Base-by-base conservation (phyloP, 2,329 filamentous ascomycete species). In the Arthroderma sp. region DNA sequence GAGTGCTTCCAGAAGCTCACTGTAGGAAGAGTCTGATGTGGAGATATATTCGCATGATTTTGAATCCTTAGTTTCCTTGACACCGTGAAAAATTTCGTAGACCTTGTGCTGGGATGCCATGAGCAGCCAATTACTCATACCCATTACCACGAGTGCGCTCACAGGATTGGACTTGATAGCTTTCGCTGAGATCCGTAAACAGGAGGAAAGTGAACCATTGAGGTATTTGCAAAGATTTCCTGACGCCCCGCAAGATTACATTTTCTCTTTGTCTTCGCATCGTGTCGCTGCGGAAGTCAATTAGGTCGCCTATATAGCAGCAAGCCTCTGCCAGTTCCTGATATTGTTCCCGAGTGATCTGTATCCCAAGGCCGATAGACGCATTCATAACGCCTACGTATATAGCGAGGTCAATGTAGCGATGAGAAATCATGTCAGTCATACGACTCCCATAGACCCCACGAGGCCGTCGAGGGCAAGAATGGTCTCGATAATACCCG, bases 51-150 rank as follows among this genome's bases (percentile, higher is more conserved):
- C 11, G n/a, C 49, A 53, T 9, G 10, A 15, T 10, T 36, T 36
- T 11, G 34, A 5, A n/a, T 5, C 6, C 32, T 34, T 34, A n/a
- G n/a, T 34, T 9, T 40, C 38, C 7, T n/a, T 9, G 10, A 30
- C 22, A 40, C 29, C 29, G 22, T 8, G 5, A 7, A 7, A 9
- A 2, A 53, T 22, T 38, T 55, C 52, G 39, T 48, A 53, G 3
- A 53, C 9, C 30, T 55, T 56, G 33, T 55, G 54, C 36, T 56
- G 54, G 1, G 52, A 52, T 4, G 45, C 45, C 43, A 56, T 49
- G 27, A 56, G 33, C 5, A 45, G 43, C 53, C 54, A 55, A 36
- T 56, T 56, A 38, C 51, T 51, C 31, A 50, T 52, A 0, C 48
- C 49, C 50, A 55, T 51, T 2, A 47, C 36, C 2, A 53, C 50